Evolutionary conservation across 208 protist genomes (phyloP).

Genomic region (Trypanosoma melophagium): DNA sequence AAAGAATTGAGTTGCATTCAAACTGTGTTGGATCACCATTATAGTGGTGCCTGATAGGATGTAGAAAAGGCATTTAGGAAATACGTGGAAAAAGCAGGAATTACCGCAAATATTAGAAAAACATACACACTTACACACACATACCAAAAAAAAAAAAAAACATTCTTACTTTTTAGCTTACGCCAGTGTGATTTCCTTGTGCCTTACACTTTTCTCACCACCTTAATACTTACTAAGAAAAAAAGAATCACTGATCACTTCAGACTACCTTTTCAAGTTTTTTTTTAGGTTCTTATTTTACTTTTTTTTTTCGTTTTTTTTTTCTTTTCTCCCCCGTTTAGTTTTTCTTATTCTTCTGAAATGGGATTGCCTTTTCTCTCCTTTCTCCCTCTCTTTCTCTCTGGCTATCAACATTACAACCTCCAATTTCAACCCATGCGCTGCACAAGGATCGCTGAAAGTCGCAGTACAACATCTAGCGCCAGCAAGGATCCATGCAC

Average conservation of each 20-base stretch:
- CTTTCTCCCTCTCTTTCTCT: no score
- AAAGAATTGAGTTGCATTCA: no score
- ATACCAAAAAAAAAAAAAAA: no score
- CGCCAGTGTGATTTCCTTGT: no score
- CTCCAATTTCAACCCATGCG: conserved; percentile 22
- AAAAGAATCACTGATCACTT: no score
- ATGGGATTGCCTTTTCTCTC: no score
- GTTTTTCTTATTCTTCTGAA: neutral
- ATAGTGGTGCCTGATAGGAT: no score
- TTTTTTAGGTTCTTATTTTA: neutral
- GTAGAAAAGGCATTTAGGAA: neutral
- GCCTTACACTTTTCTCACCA: no score
- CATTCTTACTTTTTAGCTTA: no score
- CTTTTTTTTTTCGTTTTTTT: conserved; percentile 2
- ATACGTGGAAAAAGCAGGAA: conserved; percentile 6
- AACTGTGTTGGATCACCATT: no score
- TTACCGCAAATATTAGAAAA: conserved; percentile 22
- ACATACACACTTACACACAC: conserved; percentile 20
- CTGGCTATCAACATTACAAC: no score
- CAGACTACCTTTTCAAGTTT: neutral
- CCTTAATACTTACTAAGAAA: no score
- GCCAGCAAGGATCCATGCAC: conserved; percentile 58
- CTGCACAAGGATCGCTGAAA: conserved; percentile 54
- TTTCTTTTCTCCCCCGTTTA: neutral
- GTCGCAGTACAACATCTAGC: conserved; percentile 53